A percentile compares a stretch with the other conserved stretches of the same genome.
Conservation (phyloP, 495 filamentous ascomycete species). For the Delitschia confertaspora region DNA sequence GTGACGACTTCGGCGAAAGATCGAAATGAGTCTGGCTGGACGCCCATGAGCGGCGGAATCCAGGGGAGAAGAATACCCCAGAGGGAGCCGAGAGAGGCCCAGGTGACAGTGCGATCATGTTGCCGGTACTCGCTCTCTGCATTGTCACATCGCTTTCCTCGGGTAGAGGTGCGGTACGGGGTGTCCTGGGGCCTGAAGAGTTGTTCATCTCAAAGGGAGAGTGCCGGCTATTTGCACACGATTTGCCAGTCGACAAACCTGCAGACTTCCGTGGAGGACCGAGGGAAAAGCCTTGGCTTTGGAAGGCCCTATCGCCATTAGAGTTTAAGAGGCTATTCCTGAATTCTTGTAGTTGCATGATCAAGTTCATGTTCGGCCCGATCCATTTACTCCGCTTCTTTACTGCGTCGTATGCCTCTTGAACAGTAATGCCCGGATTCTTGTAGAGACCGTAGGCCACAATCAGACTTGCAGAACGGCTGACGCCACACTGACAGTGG, state of each 20-base stretch:
- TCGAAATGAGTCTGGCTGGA: constrained; percentile 26
- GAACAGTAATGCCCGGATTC: constrained; percentile 76
- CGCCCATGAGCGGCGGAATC: constrained; percentile 27
- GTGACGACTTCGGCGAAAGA: constrained; percentile 10
- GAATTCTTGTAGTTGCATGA: constrained; percentile 95
- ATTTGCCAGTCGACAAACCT: constrained; percentile 17
- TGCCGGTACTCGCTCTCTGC: constrained; percentile 30
- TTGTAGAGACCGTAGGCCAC: constrained; percentile 95
- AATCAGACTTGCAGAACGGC: constrained; percentile 90
- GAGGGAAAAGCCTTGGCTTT: constrained; percentile 14
- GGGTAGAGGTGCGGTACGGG: constrained; percentile 26
- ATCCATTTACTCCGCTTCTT: constrained; percentile 91
- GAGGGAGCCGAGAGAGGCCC: constrained; percentile 24
- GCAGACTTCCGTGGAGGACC: constrained; percentile 19
- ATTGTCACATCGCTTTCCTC: constrained; percentile 22
- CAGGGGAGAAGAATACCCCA: constrained; percentile 17
- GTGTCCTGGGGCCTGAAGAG: constrained; percentile 16
- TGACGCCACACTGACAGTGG: constrained; percentile 93
- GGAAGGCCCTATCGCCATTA: constrained; percentile 12
- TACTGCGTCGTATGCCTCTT: constrained; percentile 85
- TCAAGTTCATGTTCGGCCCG: constrained; percentile 94
- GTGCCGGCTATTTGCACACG: constrained; percentile 9
- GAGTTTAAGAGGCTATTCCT: constrained; percentile 53
- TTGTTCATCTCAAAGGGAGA: constrained; percentile 23
- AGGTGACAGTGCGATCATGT: constrained; percentile 24